phyloP scores from a whole-genome alignment of 768 basidiomycete genomes.

The Butyriboletus loyo region DNA sequence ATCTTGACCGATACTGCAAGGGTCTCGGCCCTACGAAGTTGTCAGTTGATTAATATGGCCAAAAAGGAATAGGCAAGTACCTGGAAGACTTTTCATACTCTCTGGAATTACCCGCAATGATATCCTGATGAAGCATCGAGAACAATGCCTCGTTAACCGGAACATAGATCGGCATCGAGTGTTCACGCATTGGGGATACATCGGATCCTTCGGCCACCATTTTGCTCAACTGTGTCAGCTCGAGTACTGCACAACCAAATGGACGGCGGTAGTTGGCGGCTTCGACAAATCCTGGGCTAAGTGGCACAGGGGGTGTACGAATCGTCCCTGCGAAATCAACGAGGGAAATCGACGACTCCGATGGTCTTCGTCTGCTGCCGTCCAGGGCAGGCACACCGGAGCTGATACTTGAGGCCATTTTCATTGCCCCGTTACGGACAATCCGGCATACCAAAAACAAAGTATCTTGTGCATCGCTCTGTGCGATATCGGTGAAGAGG shows the following conservation, averaged over 20 bases:
- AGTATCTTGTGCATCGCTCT: constrained; percentile 80
- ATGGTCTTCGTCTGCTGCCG: constrained; percentile 49
- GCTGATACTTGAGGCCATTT: constrained; percentile 58
- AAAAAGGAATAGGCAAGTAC: constrained; percentile 39
- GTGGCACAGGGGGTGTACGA: constrained; percentile 19
- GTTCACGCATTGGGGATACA: constrained; percentile 64
- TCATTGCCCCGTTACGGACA: constrained; percentile 82
- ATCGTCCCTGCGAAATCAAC: constrained; percentile 30
- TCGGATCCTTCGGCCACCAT: constrained; percentile 65
- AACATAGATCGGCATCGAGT: constrained; percentile 84
- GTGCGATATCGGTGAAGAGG: constrained; percentile 85
- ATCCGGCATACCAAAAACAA: constrained; percentile 90
- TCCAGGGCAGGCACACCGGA: constrained; percentile 40
- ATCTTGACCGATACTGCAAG: constrained; percentile 82
- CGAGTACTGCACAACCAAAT: constrained; percentile 93
- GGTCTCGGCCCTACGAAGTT: constrained; percentile 66
- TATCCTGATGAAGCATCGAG: constrained; percentile 93
- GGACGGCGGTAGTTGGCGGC: constrained; percentile 71
- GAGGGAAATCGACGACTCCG: constrained; percentile 47
- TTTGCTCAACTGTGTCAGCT: constrained; percentile 71
- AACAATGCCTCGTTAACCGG: constrained; percentile 83
- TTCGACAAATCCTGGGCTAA: constrained; percentile 33
- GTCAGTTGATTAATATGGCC: neutral
- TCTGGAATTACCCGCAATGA: constrained; percentile 73
- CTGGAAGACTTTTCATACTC: constrained; percentile 82